Percentiles rank a stretch among this genome's conserved stretches.
Conservation (phyloP, 2,329 filamentous ascomycete genomes). For the Clonostachys sp. region DNA sequence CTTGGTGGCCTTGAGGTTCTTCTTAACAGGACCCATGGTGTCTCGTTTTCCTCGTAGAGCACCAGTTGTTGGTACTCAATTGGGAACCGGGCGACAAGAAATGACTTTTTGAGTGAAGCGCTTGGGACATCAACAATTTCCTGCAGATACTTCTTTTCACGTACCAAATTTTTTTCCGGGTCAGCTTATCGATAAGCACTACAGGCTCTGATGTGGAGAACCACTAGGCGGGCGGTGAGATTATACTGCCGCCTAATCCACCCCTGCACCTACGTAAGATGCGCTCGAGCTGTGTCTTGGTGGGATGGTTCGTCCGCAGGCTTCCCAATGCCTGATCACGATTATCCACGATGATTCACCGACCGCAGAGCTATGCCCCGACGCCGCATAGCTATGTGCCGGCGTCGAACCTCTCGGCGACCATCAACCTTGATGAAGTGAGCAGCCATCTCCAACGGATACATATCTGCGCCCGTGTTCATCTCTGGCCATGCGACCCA, state of each 20-base stretch:
- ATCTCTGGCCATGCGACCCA: constrained; percentile 3
- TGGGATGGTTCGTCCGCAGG: not conserved
- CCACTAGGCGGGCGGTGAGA: constrained; percentile 20
- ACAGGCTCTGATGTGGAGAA: not conserved
- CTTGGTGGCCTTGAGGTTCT: constrained; percentile 76
- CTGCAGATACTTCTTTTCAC: too few species aligned
- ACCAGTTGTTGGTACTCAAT: not conserved
- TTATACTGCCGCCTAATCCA: constrained; percentile 20
- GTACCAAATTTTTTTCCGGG: constrained; percentile 21
- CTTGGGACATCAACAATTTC: too few species aligned
- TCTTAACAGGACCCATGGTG: constrained; percentile 69
- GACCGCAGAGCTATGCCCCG: constrained; percentile 78
- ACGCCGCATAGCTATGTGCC: constrained; percentile 90
- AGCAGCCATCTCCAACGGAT: constrained; percentile 3
- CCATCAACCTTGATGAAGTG: constrained; percentile 91
- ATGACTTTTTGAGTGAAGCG: not conserved
- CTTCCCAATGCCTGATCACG: constrained; percentile 17
- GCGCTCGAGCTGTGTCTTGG: not conserved
- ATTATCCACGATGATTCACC: constrained; percentile 41
- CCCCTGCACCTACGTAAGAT: constrained; percentile 10
- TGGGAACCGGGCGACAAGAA: not conserved
- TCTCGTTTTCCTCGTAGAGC: constrained; percentile 5
- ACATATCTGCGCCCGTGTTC: constrained; percentile 3
- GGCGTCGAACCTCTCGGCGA: constrained; percentile 75
- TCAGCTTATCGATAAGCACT: constrained; percentile 27